Percentiles rank a stretch among this genome's conserved stretches.
Conservation (phyloP, 129 eudicot genomes). For the Flaveria trinervia region DNA sequence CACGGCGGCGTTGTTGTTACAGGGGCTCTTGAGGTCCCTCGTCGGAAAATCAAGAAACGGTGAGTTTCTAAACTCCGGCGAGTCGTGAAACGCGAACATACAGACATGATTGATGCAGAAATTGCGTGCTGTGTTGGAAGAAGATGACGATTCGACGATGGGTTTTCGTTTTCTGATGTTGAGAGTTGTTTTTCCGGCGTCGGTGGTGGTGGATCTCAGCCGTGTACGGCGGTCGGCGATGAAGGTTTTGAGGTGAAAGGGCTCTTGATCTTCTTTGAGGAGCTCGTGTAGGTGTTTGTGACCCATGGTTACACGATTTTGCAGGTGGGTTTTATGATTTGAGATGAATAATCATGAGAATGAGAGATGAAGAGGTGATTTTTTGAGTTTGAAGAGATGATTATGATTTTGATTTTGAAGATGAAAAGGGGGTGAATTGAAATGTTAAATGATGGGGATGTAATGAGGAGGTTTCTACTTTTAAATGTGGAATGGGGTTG, state of each 20-base stretch:
- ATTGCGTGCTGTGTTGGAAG: conserved; percentile 12
- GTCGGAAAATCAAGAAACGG: conserved; percentile 55
- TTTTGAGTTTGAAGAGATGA: conserved; percentile 28
- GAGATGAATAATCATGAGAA: neutral
- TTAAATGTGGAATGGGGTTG: conserved; percentile 50
- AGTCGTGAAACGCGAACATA: conserved; percentile 51
- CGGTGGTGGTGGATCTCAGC: conserved; percentile 32
- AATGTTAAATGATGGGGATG: conserved; percentile 28
- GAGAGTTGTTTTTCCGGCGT: conserved; percentile 26
- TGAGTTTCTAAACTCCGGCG: conserved; percentile 59
- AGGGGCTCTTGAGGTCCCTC: conserved; percentile 37
- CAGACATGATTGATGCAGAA: conserved; percentile 66
- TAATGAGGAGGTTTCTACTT: conserved; percentile 53
- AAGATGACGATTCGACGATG: neutral
- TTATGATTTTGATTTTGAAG: conserved; percentile 39
- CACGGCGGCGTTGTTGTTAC: conserved; percentile 40
- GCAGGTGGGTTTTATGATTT: neutral
- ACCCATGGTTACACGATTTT: conserved; percentile 28
- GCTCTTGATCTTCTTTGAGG: conserved; percentile 82
- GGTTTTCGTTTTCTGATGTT: conserved; percentile 50
- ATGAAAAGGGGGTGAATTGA: conserved; percentile 25
- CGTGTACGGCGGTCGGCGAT: conserved; percentile 58
- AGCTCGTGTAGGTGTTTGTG: conserved; percentile 64
- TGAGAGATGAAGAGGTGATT: conserved; percentile 16
- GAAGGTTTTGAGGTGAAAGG: conserved; percentile 66